Conservation (phyloP, 2,329 filamentous ascomycete genomes). For the Ceratocystis destructans region DNA sequence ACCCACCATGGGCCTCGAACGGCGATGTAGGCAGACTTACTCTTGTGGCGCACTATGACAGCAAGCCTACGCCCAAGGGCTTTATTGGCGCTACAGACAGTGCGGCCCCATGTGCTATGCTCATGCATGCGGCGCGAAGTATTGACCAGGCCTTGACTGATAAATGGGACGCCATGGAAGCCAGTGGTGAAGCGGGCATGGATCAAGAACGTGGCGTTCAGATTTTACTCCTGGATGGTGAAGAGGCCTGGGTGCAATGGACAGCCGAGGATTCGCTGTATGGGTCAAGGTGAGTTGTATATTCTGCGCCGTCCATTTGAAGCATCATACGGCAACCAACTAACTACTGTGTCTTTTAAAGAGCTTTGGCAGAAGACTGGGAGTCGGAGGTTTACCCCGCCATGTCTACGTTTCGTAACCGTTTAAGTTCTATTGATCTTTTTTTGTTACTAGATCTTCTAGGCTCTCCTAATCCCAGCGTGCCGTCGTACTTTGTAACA, state of each 20-base stretch:
- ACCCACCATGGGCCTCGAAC: conserved; percentile 64
- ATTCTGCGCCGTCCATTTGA: background rate
- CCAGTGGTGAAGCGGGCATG: conserved; percentile 42
- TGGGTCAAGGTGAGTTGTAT: conserved; percentile 55
- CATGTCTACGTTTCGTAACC: conserved; percentile 59
- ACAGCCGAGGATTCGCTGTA: conserved; percentile 73
- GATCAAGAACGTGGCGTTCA: conserved; percentile 75
- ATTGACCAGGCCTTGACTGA: conserved; percentile 65
- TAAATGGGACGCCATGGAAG: conserved; percentile 67
- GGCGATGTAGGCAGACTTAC: conserved; percentile 73
- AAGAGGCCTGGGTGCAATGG: conserved; percentile 82
- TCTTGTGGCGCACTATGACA: conserved; percentile 89
- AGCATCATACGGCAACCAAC: background rate
- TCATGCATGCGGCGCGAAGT: conserved; percentile 71
- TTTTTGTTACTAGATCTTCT: conserved; percentile 89
- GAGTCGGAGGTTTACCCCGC: conserved; percentile 54
- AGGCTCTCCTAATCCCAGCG: conserved; percentile 50
- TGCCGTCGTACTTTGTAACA: conserved; percentile 77
- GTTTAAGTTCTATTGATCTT: conserved; percentile 65
- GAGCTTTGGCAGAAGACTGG: conserved; percentile 69
- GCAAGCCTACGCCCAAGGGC: conserved; percentile 61
- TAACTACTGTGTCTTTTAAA: conserved; percentile 21
- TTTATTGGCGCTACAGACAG: conserved; percentile 93
- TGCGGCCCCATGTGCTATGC: conserved; percentile 84
- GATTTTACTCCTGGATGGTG: conserved; percentile 79